These are phyloP conservation scores for Acanthamoeba triangularis DNA, from an alignment of 208 protist genomes.

Conservation along the genomic window DNA sequence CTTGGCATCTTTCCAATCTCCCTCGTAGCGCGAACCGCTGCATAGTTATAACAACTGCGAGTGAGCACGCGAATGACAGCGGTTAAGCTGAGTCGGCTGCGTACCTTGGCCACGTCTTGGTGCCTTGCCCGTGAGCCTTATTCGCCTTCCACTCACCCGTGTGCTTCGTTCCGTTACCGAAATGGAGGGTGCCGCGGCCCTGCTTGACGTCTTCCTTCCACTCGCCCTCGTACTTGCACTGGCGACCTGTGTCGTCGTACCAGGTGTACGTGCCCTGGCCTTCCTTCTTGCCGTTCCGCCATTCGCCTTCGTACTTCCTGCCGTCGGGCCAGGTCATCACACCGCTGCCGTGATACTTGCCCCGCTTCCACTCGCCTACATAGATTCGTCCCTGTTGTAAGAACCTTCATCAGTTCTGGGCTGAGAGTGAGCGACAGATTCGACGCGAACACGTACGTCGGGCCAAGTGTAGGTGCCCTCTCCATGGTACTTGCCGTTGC, in stretches of 20 bases:
- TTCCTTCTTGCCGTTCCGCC: constrained; percentile 26
- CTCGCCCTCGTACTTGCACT: neutral
- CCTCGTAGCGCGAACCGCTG: constrained; percentile 19
- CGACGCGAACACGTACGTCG: neutral
- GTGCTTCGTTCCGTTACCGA: constrained; percentile 2
- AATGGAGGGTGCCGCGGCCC: neutral
- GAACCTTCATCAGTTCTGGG: neutral
- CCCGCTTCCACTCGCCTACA: constrained; percentile 40
- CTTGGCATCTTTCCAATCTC: constrained; percentile 54
- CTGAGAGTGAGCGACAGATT: neutral
- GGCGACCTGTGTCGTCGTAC: neutral
- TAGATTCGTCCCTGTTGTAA: constrained; percentile 4
- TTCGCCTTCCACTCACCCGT: constrained; percentile 2
- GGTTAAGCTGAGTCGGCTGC: neutral
- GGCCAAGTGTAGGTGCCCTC: constrained; percentile 5
- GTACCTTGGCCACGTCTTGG: neutral
- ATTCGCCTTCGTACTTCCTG: constrained; percentile 10
- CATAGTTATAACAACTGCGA: neutral
- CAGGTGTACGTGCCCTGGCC: constrained; percentile 45
- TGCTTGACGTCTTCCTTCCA: constrained; percentile 49
- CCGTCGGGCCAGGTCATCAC: constrained; percentile 7
- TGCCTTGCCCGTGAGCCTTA: neutral
- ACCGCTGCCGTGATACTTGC: constrained; percentile 46
- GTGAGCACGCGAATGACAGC: neutral
- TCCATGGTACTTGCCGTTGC: constrained; percentile 15